phyloP scores from a whole-genome alignment of 129 eudicot genomes.

The Calendula officinalis region DNA sequence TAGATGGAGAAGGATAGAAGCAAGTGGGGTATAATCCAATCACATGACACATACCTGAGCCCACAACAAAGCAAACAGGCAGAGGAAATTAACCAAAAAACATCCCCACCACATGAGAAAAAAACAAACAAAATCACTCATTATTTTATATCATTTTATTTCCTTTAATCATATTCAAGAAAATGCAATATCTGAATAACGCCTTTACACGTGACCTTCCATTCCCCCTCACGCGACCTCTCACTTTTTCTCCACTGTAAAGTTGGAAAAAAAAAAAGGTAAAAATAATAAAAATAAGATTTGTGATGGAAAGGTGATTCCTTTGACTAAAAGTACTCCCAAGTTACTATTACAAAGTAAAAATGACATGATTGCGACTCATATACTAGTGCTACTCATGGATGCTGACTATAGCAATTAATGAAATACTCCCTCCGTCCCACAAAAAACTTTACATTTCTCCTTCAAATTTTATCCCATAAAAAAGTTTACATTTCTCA shows the following conservation, averaged over 20 bases:
- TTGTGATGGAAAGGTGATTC: constrained; percentile 38
- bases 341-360: constrained; percentile 32
- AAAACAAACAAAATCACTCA: constrained; percentile 40
- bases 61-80: constrained; percentile 41
- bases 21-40: constrained; percentile 36
- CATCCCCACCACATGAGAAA: constrained; percentile 44
- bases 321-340: constrained; percentile 34
- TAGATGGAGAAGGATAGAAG: constrained; percentile 45
- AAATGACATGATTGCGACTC: constrained; percentile 19
- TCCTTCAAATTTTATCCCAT: too few relatives aligned
- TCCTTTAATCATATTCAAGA: constrained; percentile 36
- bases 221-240: constrained; percentile 38
- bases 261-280: constrained; percentile 28
- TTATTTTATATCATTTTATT: constrained; percentile 32
- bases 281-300: constrained; percentile 31
- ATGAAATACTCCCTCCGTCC: too few relatives aligned
- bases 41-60: constrained; percentile 35
- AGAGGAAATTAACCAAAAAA: constrained; percentile 42
- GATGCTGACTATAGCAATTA: too few relatives aligned
- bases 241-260: constrained; percentile 35
- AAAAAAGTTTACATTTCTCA: too few relatives aligned
- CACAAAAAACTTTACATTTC: too few relatives aligned
- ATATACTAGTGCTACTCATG: background rate
- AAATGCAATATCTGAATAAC: constrained; percentile 30
- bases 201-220: constrained; percentile 45